Conservation (phyloP, 2,329 filamentous ascomycete species). For the Teratosphaeria destructans region DNA sequence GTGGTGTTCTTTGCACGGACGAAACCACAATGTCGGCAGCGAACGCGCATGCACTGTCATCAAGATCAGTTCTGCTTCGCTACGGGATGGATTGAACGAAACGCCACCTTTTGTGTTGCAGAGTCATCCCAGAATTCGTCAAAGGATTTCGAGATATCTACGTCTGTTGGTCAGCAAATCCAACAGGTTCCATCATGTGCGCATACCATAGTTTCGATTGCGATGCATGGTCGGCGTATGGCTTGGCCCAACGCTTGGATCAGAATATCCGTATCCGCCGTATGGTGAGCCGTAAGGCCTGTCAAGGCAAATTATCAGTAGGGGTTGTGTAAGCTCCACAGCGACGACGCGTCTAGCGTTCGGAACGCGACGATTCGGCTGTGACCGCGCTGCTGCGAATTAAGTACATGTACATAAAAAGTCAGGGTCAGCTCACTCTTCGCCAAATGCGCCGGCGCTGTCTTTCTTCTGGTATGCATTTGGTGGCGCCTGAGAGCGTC, state of each 20-base stretch:
- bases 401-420: not conserved
- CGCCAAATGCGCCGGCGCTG: not conserved
- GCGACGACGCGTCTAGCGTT: not conserved
- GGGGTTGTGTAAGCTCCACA: not conserved
- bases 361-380: not conserved
- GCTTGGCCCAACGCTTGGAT: slow-evolving; percentile 5
- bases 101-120: slow-evolving; percentile 16
- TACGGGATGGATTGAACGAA: not conserved
- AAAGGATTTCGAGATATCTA: slow-evolving; percentile 12
- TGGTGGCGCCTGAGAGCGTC: slow-evolving; percentile 11
- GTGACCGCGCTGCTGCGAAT: not conserved
- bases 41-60: slow-evolving; percentile 38
- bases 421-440: slow-evolving; percentile 10
- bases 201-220: slow-evolving; percentile 13
- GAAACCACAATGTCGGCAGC: slow-evolving; percentile 40
- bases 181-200: not conserved
- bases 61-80: not conserved
- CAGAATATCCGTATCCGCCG: not conserved
- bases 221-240: slow-evolving; percentile 14
- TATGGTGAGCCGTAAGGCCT: slow-evolving; percentile 6
- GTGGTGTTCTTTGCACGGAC: slow-evolving; percentile 42
- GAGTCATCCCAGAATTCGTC: slow-evolving; percentile 23
- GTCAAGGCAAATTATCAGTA: not conserved
- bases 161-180: not conserved
- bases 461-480: slow-evolving; percentile 23